A percentile compares a stretch with the other conserved stretches of the same genome.
Evolutionary conservation across 2,329 filamentous ascomycete genomes (phyloP).

Genomic region (Pseudopithomyces maydicus): DNA sequence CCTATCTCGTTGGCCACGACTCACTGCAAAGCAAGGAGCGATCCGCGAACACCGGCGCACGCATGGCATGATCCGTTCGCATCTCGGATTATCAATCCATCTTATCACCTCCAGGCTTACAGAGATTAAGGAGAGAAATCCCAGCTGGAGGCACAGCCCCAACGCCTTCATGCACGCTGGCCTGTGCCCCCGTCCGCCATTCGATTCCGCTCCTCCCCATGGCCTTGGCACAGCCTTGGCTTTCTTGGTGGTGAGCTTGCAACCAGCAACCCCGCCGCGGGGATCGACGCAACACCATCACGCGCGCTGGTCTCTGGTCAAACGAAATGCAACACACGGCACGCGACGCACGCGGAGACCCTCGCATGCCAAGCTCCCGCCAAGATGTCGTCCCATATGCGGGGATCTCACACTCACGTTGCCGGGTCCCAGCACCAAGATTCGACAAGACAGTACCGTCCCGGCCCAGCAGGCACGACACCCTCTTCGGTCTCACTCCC

Average conservation of each 20-base stretch:
- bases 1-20: neutral
- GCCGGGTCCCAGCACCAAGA: neutral
- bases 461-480: neutral
- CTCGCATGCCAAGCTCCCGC: neutral
- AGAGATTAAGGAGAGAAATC: neutral
- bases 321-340: conserved; percentile 1
- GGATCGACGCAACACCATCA: neutral
- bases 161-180: conserved; percentile 1
- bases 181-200: conserved; percentile 1
- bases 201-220: conserved; percentile 9
- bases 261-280: conserved; percentile 2
- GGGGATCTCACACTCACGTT: neutral
- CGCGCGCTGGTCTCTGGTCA: neutral
- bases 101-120: neutral
- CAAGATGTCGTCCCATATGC: neutral
- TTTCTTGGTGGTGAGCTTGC: neutral
- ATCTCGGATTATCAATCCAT: neutral
- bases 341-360: neutral
- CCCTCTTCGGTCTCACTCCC: neutral
- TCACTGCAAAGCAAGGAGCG: neutral
- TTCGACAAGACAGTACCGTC: neutral
- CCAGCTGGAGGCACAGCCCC: neutral
- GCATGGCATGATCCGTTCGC: no score
- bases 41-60: neutral
- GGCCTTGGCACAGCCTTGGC: conserved; percentile 3